Conservation (phyloP, 2,329 filamentous ascomycete species). For the Scleromitrula shiraiana region DNA sequence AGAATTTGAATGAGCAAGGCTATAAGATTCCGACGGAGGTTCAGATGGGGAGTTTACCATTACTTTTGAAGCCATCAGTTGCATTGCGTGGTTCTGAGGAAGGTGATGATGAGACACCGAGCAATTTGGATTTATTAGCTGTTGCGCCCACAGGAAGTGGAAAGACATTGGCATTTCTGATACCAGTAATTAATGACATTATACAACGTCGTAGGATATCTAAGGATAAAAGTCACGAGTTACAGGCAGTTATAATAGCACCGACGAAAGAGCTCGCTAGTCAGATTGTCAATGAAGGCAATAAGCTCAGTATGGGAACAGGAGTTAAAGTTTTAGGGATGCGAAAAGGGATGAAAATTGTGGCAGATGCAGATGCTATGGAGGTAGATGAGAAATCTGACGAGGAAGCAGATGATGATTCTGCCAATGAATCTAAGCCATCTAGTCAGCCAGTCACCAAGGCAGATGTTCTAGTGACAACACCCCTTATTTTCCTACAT, state of each 20-base stretch:
- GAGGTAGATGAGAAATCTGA: slow-evolving; percentile 32
- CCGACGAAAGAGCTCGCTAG: slow-evolving; percentile 72
- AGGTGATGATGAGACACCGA: slow-evolving; percentile 23
- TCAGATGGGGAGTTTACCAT: slow-evolving; percentile 75
- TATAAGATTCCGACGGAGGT: slow-evolving; percentile 89
- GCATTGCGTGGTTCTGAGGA: slow-evolving; percentile 37
- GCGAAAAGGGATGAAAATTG: slow-evolving; percentile 74
- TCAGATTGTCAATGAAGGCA: slow-evolving; percentile 78
- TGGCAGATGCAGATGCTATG: slow-evolving; percentile 32
- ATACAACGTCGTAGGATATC: slow-evolving; percentile 42
- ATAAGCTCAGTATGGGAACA: slow-evolving; percentile 70
- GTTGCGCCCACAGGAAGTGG: slow-evolving; percentile 94
- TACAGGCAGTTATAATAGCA: slow-evolving; percentile 64
- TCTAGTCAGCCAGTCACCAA: slow-evolving; percentile 53
- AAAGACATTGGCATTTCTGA: slow-evolving; percentile 88
- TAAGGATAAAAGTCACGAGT: slow-evolving; percentile 37
- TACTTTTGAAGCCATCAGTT: slow-evolving; percentile 56
- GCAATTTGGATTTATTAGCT: slow-evolving; percentile 65
- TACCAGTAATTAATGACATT: slow-evolving; percentile 75
- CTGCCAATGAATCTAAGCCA: slow-evolving; percentile 32
- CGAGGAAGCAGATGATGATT: slow-evolving; percentile 29
- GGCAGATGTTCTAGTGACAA: slow-evolving; percentile 73
- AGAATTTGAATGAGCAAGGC: slow-evolving; percentile 76
- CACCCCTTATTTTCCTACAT: slow-evolving; percentile 70
- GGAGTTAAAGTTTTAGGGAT: slow-evolving; percentile 74